Base-by-base conservation (phyloP, 2,329 filamentous ascomycete species). In the Rhynchosporium secalis region DNA sequence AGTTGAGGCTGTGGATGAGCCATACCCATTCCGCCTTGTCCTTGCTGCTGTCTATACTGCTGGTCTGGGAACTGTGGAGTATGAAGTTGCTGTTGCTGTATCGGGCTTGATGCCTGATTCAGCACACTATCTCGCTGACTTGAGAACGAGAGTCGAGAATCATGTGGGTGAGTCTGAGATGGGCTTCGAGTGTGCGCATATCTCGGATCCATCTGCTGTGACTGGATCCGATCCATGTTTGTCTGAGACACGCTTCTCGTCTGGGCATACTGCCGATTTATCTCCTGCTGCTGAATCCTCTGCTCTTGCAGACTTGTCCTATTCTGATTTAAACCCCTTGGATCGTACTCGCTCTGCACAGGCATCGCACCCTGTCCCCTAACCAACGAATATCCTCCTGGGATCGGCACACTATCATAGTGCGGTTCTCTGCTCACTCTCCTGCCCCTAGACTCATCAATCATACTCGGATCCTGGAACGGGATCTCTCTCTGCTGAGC, bases 321-420 rank as follows among this genome's bases (percentile, higher is more conserved):
- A 10, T 10, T 10, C 33, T 36, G 62, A 46, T 62, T 68, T 3
- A 71, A 45, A 28, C 68, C 68, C 33, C 65, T 65, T 13, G 69
- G 69, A 55, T 72, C 70, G 62, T 74, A 72, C 4, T 63, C 51
- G 9, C 70, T 69, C n/a, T 66, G 70, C 3, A 63, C 65, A 47
- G 61, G 26, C 15, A 62, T 59, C 7, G 67, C 65, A 15, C 72
- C 72, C 51, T 73, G 68, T 5, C 71, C 71, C 46, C 67, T 66
- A 7, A 74, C 73, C 2, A 72, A 58, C 15, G 58, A 41, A 54
- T 75, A 75, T 3, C 70, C 70, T 4, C 68, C 68, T 26, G 73
- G 72, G 48, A 74, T 74, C 2, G 72, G 72, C 8, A 73, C 72
- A 33, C 58, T 67, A 61, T 71, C 67, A 58, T 75, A 75, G 26